Evolutionary conservation across 495 filamentous ascomycete genomes (phyloP).

Genomic region (Darksidea phi): DNA sequence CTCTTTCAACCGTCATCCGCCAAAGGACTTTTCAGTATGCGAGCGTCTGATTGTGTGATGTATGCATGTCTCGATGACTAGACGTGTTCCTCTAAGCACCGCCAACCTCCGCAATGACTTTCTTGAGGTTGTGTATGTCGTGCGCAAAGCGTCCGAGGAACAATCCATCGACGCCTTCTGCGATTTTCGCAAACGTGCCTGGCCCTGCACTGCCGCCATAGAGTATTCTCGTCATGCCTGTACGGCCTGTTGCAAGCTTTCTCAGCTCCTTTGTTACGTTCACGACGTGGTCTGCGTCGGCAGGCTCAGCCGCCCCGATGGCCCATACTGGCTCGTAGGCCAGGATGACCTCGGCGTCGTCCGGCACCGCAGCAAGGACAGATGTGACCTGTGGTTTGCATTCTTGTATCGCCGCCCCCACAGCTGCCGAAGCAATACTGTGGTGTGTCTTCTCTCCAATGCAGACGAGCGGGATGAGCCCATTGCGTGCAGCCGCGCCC

Average conservation of each 20-base stretch:
- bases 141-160: conserved; percentile 83
- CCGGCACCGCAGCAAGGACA: conserved; percentile 58
- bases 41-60: not conserved
- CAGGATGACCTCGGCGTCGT: conserved; percentile 66
- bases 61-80: not conserved
- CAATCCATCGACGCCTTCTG: conserved; percentile 72
- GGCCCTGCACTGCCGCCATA: conserved; percentile 82
- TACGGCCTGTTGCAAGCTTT: conserved; percentile 38
- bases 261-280: conserved; percentile 65
- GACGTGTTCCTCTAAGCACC: conserved; percentile 7
- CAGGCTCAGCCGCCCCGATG: conserved; percentile 73
- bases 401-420: conserved; percentile 61
- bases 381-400: conserved; percentile 62
- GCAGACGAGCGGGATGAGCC: conserved; percentile 76
- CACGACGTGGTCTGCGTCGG: conserved; percentile 67
- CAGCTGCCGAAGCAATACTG: conserved; percentile 51
- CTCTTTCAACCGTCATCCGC: too few species aligned
- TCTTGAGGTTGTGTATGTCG: conserved; percentile 63
- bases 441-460: conserved; percentile 63
- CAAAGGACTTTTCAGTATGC: too few species aligned
- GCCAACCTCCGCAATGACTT: conserved; percentile 66
- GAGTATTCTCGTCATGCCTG: conserved; percentile 61
- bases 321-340: conserved; percentile 92
- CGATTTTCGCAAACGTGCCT: conserved; percentile 65
- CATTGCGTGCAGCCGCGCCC: conserved; percentile 60